Percentiles rank a stretch among this genome's conserved stretches.
Evolutionary conservation across 257 asterid genomes (phyloP).

Genomic region (Rhazya stricta): DNA sequence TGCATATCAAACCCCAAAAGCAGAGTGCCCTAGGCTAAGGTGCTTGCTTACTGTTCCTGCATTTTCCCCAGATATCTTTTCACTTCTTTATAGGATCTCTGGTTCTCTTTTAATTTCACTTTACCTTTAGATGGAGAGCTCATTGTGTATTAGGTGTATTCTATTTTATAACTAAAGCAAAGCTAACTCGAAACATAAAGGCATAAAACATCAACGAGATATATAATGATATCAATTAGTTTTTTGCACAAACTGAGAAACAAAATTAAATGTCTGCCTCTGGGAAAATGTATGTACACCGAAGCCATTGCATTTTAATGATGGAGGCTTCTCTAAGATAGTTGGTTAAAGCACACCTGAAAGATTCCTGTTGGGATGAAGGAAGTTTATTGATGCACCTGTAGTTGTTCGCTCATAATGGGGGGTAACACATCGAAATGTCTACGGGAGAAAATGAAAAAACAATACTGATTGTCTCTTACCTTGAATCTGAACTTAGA

Average conservation of each 20-base stretch:
- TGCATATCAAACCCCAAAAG: no score
- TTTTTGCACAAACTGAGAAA: background rate
- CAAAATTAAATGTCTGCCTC: background rate
- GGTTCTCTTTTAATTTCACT: no score
- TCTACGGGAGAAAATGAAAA: background rate
- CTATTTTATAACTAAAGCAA: no score
- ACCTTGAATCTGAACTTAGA: background rate
- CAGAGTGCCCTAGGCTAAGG: no score
- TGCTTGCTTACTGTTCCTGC: no score
- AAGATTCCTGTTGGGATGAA: background rate
- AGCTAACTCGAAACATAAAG: background rate
- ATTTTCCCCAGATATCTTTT: no score
- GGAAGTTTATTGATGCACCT: background rate
- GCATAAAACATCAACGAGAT: background rate
- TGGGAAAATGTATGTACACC: background rate
- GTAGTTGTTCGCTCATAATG: background rate
- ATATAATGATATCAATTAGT: background rate
- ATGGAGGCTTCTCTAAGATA: background rate
- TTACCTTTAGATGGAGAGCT: no score
- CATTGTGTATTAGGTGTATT: no score
- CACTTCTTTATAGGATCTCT: no score
- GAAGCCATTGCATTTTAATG: background rate
- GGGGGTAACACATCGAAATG: background rate
- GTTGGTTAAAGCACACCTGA: background rate
- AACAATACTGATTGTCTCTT: background rate